These are phyloP conservation scores for Cladosporium phlei DNA, from an alignment of 2,329 filamentous ascomycete genomes.

Conservation along the genomic window DNA sequence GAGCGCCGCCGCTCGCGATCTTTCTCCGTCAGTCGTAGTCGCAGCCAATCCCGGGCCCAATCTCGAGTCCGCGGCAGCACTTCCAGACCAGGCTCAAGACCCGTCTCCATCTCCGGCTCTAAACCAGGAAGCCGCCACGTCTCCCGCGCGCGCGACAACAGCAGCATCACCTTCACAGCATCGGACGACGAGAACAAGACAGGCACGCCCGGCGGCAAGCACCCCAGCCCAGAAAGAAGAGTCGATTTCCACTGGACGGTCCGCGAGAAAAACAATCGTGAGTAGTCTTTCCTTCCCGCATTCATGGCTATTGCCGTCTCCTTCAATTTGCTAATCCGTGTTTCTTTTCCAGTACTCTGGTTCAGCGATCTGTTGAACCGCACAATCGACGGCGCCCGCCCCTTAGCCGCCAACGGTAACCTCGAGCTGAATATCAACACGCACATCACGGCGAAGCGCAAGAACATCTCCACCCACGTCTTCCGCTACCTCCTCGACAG, in stretches of 20 bases:
- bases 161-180: conserved; percentile 3
- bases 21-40: conserved; percentile 4
- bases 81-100: not conserved
- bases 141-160: not conserved
- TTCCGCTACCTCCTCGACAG: conserved; percentile 55
- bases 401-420: conserved; percentile 29
- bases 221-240: conserved; percentile 30
- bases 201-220: conserved; percentile 4
- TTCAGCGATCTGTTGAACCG: conserved; percentile 54
- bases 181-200: conserved; percentile 1
- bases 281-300: too few species aligned
- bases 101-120: not conserved
- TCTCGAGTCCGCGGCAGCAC: not conserved
- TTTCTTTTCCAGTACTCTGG: too few species aligned
- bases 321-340: too few species aligned
- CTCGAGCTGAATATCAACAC: conserved; percentile 54
- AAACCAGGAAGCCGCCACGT: not conserved
- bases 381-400: conserved; percentile 37
- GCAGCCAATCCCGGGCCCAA: conserved; percentile 4
- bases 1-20: conserved; percentile 7
- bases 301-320: too few species aligned
- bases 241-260: conserved; percentile 60
- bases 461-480: conserved; percentile 50
- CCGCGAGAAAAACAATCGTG: conserved; percentile 51
- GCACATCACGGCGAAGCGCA: conserved; percentile 53